Conservation (phyloP, 345 rosid genomes). For the Turritis glabra region DNA sequence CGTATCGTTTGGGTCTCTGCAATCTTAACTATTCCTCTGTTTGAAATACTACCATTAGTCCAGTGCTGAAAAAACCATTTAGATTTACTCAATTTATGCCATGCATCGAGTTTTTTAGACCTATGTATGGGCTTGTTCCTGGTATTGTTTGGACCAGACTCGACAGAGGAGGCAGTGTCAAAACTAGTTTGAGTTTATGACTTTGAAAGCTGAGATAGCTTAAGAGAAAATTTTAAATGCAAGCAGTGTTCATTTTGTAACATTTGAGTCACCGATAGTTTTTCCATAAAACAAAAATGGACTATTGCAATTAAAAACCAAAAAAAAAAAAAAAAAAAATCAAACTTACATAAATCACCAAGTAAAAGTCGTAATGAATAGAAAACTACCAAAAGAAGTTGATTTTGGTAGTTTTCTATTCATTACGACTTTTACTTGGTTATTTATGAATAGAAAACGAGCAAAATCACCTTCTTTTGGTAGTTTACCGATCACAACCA, state of each 20-base stretch:
- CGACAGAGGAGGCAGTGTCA: neutral
- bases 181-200: neutral
- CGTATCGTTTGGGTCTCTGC: neutral
- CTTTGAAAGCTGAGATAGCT: conserved; percentile 4
- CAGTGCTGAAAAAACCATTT: neutral
- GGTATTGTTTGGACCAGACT: conserved; percentile 1
- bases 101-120: neutral
- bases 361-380: too few species aligned
- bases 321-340: neutral
- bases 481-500: too few species aligned
- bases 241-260: neutral
- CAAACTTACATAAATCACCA: neutral
- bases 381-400: too few species aligned
- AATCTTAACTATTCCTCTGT: neutral
- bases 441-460: too few species aligned
- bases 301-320: neutral
- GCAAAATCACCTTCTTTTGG: too few species aligned
- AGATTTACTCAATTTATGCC: neutral
- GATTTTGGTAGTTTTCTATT: too few species aligned
- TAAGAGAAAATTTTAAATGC: neutral
- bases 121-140: neutral
- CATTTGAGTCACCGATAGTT: neutral
- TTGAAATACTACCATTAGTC: neutral
- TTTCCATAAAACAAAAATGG: neutral
- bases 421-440: too few species aligned